A percentile compares a stretch with the other conserved stretches of the same genome.
Evolutionary conservation across 305 asterid species (phyloP).

Genomic region (Salvia sclarea): DNA sequence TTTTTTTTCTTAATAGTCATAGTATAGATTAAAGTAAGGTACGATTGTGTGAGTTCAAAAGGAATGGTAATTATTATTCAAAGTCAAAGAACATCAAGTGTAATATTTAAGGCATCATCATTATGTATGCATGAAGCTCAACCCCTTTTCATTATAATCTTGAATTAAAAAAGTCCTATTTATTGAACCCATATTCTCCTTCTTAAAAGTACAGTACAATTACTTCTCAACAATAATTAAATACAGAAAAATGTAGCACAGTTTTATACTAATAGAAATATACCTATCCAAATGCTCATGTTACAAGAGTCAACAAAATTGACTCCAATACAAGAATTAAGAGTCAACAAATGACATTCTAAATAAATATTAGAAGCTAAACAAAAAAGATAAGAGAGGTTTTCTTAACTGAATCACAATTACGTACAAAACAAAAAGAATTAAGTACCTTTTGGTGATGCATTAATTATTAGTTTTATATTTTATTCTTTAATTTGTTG

Average conservation of each 20-base stretch:
- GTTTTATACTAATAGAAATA: too few relatives aligned
- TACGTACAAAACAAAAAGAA: too few relatives aligned
- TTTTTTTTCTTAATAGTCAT: too few relatives aligned
- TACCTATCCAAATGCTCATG: background rate
- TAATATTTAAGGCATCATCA: constrained; percentile 30
- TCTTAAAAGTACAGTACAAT: background rate
- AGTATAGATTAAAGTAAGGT: background rate
- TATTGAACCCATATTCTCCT: background rate
- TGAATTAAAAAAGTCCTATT: background rate
- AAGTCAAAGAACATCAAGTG: constrained; percentile 31
- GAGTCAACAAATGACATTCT: background rate
- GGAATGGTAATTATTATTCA: constrained; percentile 19
- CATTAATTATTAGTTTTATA: background rate
- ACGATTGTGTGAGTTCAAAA: constrained; percentile 20
- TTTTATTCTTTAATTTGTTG: background rate
- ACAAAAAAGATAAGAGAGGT: too few relatives aligned
- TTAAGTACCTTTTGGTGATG: background rate
- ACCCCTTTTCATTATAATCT: background rate
- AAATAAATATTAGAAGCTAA: background rate
- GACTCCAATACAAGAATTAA: too few relatives aligned
- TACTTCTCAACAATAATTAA: background rate
- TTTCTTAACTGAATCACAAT: background rate
- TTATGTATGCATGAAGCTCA: background rate
- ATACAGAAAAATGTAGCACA: background rate
- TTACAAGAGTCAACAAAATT: background rate